phyloP scores from a whole-genome alignment of 2,329 filamentous ascomycete genomes.

The Chaetomiaceae sp. region DNA sequence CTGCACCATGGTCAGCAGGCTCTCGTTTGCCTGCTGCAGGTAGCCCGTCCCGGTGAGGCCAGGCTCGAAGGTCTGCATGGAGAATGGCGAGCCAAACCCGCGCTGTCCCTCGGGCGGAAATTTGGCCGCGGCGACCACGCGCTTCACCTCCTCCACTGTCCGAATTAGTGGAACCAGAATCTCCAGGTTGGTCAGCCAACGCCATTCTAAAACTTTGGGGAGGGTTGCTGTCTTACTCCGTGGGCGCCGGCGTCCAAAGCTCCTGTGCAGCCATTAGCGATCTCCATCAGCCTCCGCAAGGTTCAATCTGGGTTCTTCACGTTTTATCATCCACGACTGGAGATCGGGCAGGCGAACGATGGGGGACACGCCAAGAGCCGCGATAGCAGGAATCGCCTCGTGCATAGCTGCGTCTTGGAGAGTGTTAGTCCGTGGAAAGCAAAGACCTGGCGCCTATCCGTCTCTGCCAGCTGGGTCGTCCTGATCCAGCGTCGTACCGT shows the following conservation, averaged over 20 bases:
- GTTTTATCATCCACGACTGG: conserved; percentile 51
- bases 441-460: too few species aligned
- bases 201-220: not conserved
- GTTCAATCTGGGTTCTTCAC: conserved; percentile 31
- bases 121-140: conserved; percentile 46
- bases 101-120: conserved; percentile 50
- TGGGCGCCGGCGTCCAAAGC: conserved; percentile 53
- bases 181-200: conserved; percentile 23
- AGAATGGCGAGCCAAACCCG: conserved; percentile 51
- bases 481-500: conserved; percentile 32
- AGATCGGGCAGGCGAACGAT: conserved; percentile 53
- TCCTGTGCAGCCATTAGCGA: conserved; percentile 33
- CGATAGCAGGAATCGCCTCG: conserved; percentile 51
- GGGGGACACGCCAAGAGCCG: conserved; percentile 48
- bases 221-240: conserved; percentile 35
- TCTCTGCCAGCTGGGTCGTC: too few species aligned
- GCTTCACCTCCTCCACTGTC: conserved; percentile 45
- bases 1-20: conserved; percentile 59
- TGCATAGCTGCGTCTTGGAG: conserved; percentile 48
- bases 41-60: conserved; percentile 48
- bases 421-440: conserved; percentile 2
- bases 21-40: conserved; percentile 49
- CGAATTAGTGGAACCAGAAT: conserved; percentile 49
- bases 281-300: not conserved
- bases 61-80: conserved; percentile 43